Percentiles rank a stretch among this genome's conserved stretches.
phyloP scores from a whole-genome alignment of 768 basidiomycete genomes.

The Boletus tylopilopsis region DNA sequence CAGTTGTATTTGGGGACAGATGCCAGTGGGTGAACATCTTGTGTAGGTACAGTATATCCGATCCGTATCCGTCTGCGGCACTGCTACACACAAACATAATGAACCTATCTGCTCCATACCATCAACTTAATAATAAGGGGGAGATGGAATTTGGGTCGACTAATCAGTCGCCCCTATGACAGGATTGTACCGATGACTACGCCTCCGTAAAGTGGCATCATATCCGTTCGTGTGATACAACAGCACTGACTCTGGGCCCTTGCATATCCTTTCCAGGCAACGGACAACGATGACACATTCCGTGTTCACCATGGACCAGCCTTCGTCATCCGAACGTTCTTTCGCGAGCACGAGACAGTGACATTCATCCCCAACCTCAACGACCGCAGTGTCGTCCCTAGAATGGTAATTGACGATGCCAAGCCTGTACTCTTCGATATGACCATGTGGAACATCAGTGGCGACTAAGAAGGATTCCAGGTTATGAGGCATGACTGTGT shows the following conservation, averaged over 20 bases:
- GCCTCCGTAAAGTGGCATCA: neutral
- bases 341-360: slow-evolving; percentile 10
- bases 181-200: slow-evolving; percentile 1
- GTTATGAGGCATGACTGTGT: slow-evolving; percentile 3
- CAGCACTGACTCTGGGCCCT: neutral
- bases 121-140: no score
- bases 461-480: slow-evolving; percentile 7
- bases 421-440: slow-evolving; percentile 3
- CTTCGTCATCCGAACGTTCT: slow-evolving; percentile 5
- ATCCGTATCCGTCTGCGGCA: no score
- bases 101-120: no score
- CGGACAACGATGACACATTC: slow-evolving; percentile 13
- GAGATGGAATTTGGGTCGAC: no score
- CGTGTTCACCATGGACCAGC: slow-evolving; percentile 15
- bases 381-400: neutral
- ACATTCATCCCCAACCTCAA: slow-evolving; percentile 1
- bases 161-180: neutral
- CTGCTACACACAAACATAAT: no score
- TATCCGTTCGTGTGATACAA: slow-evolving; percentile 1
- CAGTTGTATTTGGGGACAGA: no score
- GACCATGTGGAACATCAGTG: slow-evolving; percentile 1
- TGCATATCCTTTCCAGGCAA: slow-evolving; percentile 1
- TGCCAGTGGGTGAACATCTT: no score
- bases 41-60: no score
- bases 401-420: slow-evolving; percentile 10